Conservation (phyloP, 345 rosid species). For the Arabis hirsuta region DNA sequence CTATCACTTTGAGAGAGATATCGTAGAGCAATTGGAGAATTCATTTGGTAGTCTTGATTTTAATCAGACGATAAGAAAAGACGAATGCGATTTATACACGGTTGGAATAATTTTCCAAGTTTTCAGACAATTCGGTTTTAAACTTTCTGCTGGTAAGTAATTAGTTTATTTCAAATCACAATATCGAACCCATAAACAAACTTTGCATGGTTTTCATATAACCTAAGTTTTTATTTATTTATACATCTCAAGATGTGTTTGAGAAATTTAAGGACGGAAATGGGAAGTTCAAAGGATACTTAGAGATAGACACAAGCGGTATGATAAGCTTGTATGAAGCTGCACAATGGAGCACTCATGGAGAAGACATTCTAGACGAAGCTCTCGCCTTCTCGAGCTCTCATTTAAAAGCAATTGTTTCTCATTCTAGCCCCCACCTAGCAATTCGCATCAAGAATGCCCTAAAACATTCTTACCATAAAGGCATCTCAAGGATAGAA, state of each 20-base stretch:
- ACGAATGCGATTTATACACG: conserved; percentile 20
- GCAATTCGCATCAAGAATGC: conserved; percentile 29
- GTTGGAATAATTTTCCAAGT: conserved; percentile 36
- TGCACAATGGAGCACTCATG: conserved; percentile 37
- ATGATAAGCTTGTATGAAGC: conserved; percentile 38
- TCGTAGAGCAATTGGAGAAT: conserved; percentile 9
- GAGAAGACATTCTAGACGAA: conserved; percentile 30
- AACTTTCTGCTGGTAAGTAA: conserved; percentile 30
- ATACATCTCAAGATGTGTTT: conserved; percentile 30
- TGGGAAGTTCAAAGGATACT: conserved; percentile 22
- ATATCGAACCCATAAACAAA: not conserved
- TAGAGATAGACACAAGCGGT: conserved; percentile 8
- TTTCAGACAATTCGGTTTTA: conserved; percentile 38
- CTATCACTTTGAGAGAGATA: conserved; percentile 29
- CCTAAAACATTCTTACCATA: conserved; percentile 28
- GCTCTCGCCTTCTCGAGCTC: conserved; percentile 22
- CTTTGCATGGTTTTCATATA: not conserved
- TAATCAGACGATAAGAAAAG: not conserved
- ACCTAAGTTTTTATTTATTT: not conserved
- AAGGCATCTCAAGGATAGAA: conserved; percentile 38
- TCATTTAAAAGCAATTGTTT: not conserved
- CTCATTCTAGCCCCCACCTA: not conserved
- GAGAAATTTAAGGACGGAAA: conserved; percentile 21
- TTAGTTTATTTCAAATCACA: not conserved
- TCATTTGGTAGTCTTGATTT: conserved; percentile 1